Conservation (phyloP, 1,284 basidiomycete species). For the Sporisorium exsertum region DNA sequence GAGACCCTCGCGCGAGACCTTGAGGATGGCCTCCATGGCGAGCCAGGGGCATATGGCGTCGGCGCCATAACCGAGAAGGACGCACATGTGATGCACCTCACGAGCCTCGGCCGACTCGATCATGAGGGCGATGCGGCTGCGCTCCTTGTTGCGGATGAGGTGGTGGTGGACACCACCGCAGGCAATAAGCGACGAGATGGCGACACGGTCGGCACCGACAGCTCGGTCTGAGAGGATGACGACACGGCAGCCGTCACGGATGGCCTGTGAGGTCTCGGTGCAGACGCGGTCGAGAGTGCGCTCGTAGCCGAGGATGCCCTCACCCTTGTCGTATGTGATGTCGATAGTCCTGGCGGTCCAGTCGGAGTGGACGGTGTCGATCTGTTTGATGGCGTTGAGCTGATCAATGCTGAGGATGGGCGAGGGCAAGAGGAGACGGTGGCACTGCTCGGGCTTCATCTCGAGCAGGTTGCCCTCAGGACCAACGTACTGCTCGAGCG, state of each 20-base stretch:
- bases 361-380: constrained; percentile 57
- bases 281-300: constrained; percentile 64
- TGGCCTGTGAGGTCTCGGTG: constrained; percentile 63
- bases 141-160: constrained; percentile 67
- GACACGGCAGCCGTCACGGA: constrained; percentile 59
- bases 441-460: constrained; percentile 65
- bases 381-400: constrained; percentile 63
- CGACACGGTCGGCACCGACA: constrained; percentile 59
- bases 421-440: constrained; percentile 59
- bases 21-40: constrained; percentile 66
- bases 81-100: constrained; percentile 68
- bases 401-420: constrained; percentile 64
- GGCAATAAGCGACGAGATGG: constrained; percentile 64
- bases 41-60: constrained; percentile 68
- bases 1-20: constrained; percentile 65
- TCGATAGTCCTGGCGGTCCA: constrained; percentile 64
- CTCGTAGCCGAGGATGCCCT: constrained; percentile 63
- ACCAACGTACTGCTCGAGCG: constrained; percentile 66
- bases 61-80: constrained; percentile 67
- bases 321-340: constrained; percentile 65
- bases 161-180: constrained; percentile 68
- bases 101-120: constrained; percentile 66
- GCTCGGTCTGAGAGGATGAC: constrained; percentile 64
- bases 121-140: constrained; percentile 63
- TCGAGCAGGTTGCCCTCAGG: constrained; percentile 67